Base-by-base conservation (phyloP, 331 rosid genomes). In the Pyrus hybrid region DNA sequence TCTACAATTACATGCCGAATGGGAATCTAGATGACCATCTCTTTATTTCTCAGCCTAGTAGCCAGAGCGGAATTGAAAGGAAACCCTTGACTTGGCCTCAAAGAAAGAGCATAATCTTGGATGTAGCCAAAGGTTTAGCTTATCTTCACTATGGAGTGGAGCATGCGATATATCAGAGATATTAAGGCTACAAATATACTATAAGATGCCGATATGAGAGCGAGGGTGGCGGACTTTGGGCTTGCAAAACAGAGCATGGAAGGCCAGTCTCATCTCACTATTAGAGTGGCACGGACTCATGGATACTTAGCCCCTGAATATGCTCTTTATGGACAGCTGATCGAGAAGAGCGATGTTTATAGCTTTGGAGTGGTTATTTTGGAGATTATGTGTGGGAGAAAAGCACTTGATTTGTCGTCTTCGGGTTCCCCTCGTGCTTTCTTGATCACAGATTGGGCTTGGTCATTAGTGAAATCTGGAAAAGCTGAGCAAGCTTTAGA, bases 251-350 rank as follows among this genome's bases (percentile, higher is more conserved):
- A 88, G 71, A 88, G 67, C 81, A 81, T 80, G 86, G 93, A 89
- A 79, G 94, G 91, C 49, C 90, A 73, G 80, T 90, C 99, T 75
- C 88, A 88, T 80, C 83, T 90, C 67, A 91, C 91, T 35, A 94
- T 95, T 11, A 84, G 91, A 80, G 90, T 91, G 61, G 97, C 95
- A 8, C 97, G 98, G 75, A 91, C 98, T 68, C 98, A 86, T 5
- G 99, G 99, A 58, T 94, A 94, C 84, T 69, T 92, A 16, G 96
- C 97, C 68, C 97, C 99, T 0, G 99, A 92, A 73, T 92, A 94
- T 53, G 99, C 99, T 5, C 90, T 90, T 17, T 94, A 94, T 33
- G 99, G 99, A 58, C 99, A 94, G 72, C 77, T 92, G 30, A 90
- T 96, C 5, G 97, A 94, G 86, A 94, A 94, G 82, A 90, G 92